These are phyloP conservation scores for Clavispora carvajalis DNA, from an alignment of 805 yeast species.

Conservation along the genomic window DNA sequence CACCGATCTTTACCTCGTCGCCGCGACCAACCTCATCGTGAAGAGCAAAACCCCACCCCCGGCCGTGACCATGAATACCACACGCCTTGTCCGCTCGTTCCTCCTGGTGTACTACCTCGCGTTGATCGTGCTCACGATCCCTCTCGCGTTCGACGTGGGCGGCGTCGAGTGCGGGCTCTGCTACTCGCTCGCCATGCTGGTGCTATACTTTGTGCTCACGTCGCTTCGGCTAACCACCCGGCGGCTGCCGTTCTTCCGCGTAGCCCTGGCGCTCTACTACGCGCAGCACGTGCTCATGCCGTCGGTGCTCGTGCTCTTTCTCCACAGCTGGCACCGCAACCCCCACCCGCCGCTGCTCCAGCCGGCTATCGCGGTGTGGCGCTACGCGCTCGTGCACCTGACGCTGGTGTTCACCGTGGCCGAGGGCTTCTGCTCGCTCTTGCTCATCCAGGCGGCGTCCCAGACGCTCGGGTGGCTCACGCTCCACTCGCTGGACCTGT, in stretches of 20 bases:
- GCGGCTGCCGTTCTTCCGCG: constrained; percentile 36
- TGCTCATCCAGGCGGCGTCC: constrained; percentile 90
- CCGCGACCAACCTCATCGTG: not conserved
- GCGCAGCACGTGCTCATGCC: constrained; percentile 82
- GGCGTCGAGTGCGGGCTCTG: constrained; percentile 87
- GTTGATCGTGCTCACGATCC: constrained; percentile 75
- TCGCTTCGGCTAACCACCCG: constrained; percentile 57
- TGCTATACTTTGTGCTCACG: constrained; percentile 64
- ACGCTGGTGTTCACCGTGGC: constrained; percentile 85
- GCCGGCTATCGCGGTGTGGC: constrained; percentile 58
- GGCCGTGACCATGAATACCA: not conserved
- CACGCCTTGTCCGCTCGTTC: constrained; percentile 8
- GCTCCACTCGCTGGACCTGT: constrained; percentile 56
- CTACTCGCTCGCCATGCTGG: constrained; percentile 59
- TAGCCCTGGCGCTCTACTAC: constrained; percentile 56
- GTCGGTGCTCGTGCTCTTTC: constrained; percentile 63
- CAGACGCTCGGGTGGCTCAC: constrained; percentile 72
- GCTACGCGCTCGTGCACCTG: constrained; percentile 61
- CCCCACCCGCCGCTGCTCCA: constrained; percentile 4
- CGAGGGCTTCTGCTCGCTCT: constrained; percentile 89
- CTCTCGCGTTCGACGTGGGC: constrained; percentile 90
- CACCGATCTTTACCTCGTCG: too few species aligned
- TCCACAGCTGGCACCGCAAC: constrained; percentile 12
- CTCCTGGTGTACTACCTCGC: constrained; percentile 43
- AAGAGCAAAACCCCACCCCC: not conserved